phyloP scores from a whole-genome alignment of 2,329 filamentous ascomycete genomes.

The Diplocarpon mali region DNA sequence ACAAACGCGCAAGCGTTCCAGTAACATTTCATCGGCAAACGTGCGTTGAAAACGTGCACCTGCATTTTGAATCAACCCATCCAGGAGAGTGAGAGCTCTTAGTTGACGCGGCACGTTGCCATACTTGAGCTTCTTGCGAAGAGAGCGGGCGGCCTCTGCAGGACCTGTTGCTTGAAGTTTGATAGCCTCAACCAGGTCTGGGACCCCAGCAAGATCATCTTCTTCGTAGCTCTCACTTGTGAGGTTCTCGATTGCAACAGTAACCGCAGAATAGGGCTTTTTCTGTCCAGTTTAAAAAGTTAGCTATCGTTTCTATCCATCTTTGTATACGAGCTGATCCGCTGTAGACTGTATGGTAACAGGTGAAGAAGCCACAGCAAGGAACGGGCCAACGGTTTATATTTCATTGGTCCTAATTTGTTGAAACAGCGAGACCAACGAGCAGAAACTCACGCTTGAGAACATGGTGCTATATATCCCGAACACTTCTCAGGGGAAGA shows the following conservation, averaged over 20 bases:
- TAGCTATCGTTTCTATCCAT: background rate
- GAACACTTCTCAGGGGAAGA: no score
- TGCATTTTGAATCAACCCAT: slow-evolving; percentile 90
- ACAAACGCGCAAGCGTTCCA: slow-evolving; percentile 82
- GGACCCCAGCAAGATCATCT: slow-evolving; percentile 83
- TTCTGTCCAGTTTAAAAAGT: slow-evolving; percentile 36
- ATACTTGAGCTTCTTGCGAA: slow-evolving; percentile 98
- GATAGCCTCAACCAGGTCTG: slow-evolving; percentile 89
- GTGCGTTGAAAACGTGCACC: slow-evolving; percentile 75
- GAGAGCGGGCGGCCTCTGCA: slow-evolving; percentile 76
- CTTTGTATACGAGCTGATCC: no score
- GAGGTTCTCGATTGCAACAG: slow-evolving; percentile 81
- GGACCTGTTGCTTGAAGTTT: slow-evolving; percentile 80
- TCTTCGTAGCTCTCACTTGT: slow-evolving; percentile 84
- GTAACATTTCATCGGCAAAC: slow-evolving; percentile 81
- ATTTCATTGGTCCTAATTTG: no score
- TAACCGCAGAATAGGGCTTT: slow-evolving; percentile 89
- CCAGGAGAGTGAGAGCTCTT: slow-evolving; percentile 76
- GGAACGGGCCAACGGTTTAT: no score
- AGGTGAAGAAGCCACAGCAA: no score
- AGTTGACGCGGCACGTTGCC: slow-evolving; percentile 89
- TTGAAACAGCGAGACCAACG: background rate
- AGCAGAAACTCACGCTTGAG: slow-evolving; percentile 1
- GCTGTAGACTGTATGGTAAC: no score
- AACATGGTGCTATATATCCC: background rate